Conservation (phyloP, 495 filamentous ascomycete species). For the Aspergillus homomorphus region DNA sequence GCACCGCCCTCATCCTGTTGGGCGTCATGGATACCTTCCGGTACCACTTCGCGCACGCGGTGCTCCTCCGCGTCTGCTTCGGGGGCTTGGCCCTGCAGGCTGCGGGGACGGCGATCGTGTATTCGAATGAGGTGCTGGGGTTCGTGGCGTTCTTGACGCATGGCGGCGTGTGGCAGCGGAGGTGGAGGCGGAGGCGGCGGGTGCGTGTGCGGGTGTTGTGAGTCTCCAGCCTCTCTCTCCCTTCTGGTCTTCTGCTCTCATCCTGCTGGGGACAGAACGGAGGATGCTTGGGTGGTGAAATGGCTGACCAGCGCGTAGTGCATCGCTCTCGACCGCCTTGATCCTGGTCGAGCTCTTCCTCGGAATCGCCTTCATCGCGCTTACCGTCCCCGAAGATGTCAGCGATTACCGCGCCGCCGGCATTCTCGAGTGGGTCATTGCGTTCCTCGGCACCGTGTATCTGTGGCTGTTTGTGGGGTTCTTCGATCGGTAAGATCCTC, state of each 20-base stretch:
- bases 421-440: constrained; percentile 26
- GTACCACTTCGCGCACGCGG: constrained; percentile 18
- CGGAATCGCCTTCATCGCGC: constrained; percentile 16
- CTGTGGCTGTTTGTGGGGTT: constrained; percentile 25
- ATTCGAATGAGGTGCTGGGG: constrained; percentile 22
- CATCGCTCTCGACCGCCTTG: constrained; percentile 21
- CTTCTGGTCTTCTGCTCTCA: background rate
- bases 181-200: constrained; percentile 16
- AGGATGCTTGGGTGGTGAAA: background rate
- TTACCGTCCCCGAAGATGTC: constrained; percentile 15
- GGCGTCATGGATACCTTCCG: constrained; percentile 27
- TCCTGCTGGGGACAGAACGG: too few species aligned
- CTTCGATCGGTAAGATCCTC: constrained; percentile 19
- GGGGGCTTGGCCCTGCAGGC: constrained; percentile 22
- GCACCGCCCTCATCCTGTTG: constrained; percentile 22
- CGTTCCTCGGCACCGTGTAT: constrained; percentile 23
- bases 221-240: background rate
- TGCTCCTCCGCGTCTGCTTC: constrained; percentile 23
- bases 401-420: constrained; percentile 15
- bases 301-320: constrained; percentile 8
- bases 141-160: constrained; percentile 19
- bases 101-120: constrained; percentile 22
- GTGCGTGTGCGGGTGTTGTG: constrained; percentile 20
- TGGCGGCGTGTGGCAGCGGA: constrained; percentile 13
- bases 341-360: constrained; percentile 24